A percentile compares a stretch with the other conserved stretches of the same genome.
phyloP scores from a whole-genome alignment of 208 protist species.

The Acanthamoeba triangularis region DNA sequence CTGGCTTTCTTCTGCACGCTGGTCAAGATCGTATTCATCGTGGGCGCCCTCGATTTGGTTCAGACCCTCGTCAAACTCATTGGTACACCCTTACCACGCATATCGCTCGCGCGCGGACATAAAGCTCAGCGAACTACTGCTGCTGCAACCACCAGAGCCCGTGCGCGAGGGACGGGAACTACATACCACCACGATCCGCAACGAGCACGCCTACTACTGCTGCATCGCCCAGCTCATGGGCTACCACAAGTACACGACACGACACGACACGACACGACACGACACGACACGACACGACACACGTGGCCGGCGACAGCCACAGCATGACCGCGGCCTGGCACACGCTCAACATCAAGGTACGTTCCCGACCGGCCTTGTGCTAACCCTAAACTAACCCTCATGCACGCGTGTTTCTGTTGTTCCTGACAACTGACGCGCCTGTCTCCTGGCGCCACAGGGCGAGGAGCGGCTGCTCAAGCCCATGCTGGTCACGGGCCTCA shows the following conservation, averaged over 20 bases:
- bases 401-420: too few relatives aligned
- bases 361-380: background rate
- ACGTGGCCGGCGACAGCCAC: constrained; percentile 89
- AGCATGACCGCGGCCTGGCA: constrained; percentile 85
- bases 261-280: background rate
- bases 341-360: constrained; percentile 8
- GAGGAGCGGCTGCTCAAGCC: constrained; percentile 82
- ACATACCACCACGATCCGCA: constrained; percentile 87
- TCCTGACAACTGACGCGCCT: too few relatives aligned
- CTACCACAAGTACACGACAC: background rate
- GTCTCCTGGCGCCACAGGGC: background rate
- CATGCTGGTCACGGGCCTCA: constrained; percentile 89
- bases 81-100: background rate
- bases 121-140: too few relatives aligned
- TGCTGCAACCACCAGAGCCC: constrained; percentile 72
- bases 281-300: background rate
- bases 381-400: too few relatives aligned
- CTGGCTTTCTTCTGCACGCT: constrained; percentile 85
- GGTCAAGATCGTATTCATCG: constrained; percentile 86
- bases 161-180: constrained; percentile 77
- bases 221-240: constrained; percentile 83
- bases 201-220: constrained; percentile 90
- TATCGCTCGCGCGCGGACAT: background rate
- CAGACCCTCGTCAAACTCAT: constrained; percentile 77
- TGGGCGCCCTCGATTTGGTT: constrained; percentile 80